phyloP scores from a whole-genome alignment of 306 rosid genomes.

The Fagus crenata region DNA sequence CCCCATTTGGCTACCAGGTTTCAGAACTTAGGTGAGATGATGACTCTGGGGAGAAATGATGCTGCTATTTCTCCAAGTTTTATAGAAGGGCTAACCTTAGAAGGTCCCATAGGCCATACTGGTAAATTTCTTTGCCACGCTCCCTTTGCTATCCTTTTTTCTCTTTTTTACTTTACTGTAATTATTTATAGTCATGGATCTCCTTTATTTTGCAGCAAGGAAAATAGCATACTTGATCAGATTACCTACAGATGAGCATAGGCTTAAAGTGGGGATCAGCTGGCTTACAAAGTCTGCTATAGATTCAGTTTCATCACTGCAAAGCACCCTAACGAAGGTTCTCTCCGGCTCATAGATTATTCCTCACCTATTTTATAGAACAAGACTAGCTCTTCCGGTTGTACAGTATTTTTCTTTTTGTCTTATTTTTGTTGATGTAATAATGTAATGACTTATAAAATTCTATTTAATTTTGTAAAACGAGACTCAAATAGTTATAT shows the following conservation, averaged over 20 bases:
- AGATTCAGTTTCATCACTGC: conserved; percentile 69
- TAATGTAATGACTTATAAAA: neutral
- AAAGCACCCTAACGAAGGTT: conserved; percentile 63
- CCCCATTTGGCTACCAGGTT: conserved; percentile 47
- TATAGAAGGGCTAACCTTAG: conserved; percentile 83
- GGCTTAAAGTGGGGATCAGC: conserved; percentile 89
- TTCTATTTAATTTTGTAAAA: neutral
- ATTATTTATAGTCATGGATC: neutral
- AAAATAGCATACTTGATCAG: conserved; percentile 91
- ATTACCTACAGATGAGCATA: conserved; percentile 90
- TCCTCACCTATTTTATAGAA: conserved; percentile 7
- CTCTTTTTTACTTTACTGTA: neutral
- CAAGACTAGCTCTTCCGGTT: neutral
- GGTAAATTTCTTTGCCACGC: conserved; percentile 41
- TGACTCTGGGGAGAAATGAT: conserved; percentile 84
- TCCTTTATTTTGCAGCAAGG: conserved; percentile 64
- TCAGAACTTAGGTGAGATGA: conserved; percentile 98
- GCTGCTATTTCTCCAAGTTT: conserved; percentile 93
- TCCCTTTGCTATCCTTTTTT: neutral
- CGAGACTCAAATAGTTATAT: neutral
- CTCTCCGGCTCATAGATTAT: conserved; percentile 51
- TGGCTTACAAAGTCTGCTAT: conserved; percentile 86
- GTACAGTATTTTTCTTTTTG: neutral
- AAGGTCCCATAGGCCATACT: conserved; percentile 85
- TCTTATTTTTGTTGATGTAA: neutral